A percentile compares a stretch with the other conserved stretches of the same genome.
Conservation (phyloP, 2,329 filamentous ascomycete species). For the Colletotrichum falcatum region DNA sequence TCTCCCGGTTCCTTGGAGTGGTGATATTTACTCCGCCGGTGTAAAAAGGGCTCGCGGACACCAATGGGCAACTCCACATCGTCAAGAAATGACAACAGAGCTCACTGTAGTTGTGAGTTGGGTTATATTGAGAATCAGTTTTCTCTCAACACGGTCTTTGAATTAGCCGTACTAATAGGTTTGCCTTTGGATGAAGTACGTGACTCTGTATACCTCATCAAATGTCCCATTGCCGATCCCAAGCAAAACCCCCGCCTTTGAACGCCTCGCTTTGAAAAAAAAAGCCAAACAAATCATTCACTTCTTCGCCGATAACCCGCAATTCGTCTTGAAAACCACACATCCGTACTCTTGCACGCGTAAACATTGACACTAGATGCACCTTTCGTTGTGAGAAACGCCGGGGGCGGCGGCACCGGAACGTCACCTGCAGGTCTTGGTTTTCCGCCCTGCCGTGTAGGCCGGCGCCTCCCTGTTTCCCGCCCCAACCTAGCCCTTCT, state of each 20-base stretch:
- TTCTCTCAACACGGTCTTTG: no score
- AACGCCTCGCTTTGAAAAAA: background rate
- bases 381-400: no score
- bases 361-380: no score
- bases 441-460: background rate
- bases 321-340: background rate
- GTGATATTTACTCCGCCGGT: background rate
- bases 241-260: background rate
- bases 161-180: no score
- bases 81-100: background rate
- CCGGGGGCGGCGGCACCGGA: background rate
- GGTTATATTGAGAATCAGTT: background rate
- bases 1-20: background rate
- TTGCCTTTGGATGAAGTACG: background rate
- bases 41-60: background rate
- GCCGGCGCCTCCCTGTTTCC: background rate
- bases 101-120: background rate
- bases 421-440: background rate
- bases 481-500: background rate
- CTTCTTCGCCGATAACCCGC: no score
- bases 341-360: background rate
- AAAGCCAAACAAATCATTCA: background rate
- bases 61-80: background rate
- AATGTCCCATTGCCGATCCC: background rate
- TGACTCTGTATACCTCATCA: no score